Evolutionary conservation across 768 basidiomycete genomes (phyloP).

Genomic region (Cantharellus anzutake): DNA sequence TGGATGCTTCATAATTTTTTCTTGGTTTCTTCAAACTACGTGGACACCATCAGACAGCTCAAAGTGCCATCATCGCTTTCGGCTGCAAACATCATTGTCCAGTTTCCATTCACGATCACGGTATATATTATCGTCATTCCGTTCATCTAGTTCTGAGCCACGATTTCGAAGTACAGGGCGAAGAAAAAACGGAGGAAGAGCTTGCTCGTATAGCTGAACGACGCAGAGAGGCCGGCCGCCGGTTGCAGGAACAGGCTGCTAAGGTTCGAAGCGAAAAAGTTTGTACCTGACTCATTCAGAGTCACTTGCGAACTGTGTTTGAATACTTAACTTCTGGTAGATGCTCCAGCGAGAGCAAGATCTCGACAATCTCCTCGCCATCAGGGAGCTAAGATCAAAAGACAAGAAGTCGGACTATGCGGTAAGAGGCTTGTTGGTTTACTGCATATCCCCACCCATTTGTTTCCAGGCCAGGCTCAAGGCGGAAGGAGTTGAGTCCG

Average conservation of each 20-base stretch:
- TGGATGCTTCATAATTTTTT: slow-evolving; percentile 86
- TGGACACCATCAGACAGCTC: slow-evolving; percentile 42
- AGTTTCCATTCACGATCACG: slow-evolving; percentile 58
- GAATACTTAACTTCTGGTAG: slow-evolving; percentile 19
- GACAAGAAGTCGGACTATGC: slow-evolving; percentile 47
- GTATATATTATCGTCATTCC: slow-evolving; percentile 11
- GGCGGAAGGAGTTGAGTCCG: slow-evolving; percentile 43
- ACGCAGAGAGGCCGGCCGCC: slow-evolving; percentile 66
- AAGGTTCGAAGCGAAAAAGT: slow-evolving; percentile 78
- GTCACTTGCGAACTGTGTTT: not conserved
- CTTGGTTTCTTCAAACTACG: slow-evolving; percentile 65
- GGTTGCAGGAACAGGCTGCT: slow-evolving; percentile 81
- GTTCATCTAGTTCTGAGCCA: not conserved
- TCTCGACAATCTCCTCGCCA: slow-evolving; percentile 37
- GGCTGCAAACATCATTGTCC: slow-evolving; percentile 49
- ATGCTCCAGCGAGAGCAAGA: slow-evolving; percentile 60
- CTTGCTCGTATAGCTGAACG: slow-evolving; percentile 57
- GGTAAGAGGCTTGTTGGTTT: slow-evolving; percentile 2
- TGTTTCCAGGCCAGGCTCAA: slow-evolving; percentile 14
- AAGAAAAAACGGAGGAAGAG: slow-evolving; percentile 88
- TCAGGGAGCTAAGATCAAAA: slow-evolving; percentile 41
- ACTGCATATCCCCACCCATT: not conserved
- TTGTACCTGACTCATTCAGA: slow-evolving; percentile 1
- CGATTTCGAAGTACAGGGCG: slow-evolving; percentile 14
- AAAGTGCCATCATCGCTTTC: slow-evolving; percentile 46